phyloP scores from a whole-genome alignment of 257 asterid genomes.

The Nicotiana noctiflora region DNA sequence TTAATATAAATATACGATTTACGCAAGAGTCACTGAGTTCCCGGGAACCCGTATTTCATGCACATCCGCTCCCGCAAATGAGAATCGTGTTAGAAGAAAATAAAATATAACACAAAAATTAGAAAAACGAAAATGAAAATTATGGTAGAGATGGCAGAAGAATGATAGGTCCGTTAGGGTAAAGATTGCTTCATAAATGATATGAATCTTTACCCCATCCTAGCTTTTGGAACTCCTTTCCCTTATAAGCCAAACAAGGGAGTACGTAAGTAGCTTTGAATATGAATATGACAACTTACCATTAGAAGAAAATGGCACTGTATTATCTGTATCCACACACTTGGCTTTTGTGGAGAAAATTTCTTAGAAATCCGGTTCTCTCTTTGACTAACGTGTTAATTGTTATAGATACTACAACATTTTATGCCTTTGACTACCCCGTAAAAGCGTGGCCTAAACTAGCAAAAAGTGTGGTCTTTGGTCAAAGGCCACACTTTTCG shows the following conservation, averaged over 20 bases:
- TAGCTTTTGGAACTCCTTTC: slow-evolving; percentile 10
- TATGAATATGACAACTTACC: slow-evolving; percentile 14
- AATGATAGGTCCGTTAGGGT: slow-evolving; percentile 10
- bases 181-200: slow-evolving; percentile 23
- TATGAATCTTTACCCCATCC: slow-evolving; percentile 10
- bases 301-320: neutral
- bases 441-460: too few species aligned
- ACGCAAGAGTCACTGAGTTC: too few species aligned
- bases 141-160: slow-evolving; percentile 13
- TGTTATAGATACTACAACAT: too few species aligned
- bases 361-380: too few species aligned
- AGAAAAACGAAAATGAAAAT: neutral
- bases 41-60: too few species aligned
- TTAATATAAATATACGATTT: too few species aligned
- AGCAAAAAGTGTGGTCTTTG: too few species aligned
- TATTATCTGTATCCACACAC: neutral
- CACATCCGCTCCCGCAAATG: neutral
- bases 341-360: too few species aligned
- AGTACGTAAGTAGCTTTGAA: slow-evolving; percentile 10
- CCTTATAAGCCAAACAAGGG: slow-evolving; percentile 12
- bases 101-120: neutral
- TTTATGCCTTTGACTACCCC: too few species aligned
- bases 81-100: too few species aligned
- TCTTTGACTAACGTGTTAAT: too few species aligned
- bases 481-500: too few species aligned